These are phyloP conservation scores for Aphanomyces astaci DNA, from an alignment of 352 stramenopile species.

Conservation along the genomic window DNA sequence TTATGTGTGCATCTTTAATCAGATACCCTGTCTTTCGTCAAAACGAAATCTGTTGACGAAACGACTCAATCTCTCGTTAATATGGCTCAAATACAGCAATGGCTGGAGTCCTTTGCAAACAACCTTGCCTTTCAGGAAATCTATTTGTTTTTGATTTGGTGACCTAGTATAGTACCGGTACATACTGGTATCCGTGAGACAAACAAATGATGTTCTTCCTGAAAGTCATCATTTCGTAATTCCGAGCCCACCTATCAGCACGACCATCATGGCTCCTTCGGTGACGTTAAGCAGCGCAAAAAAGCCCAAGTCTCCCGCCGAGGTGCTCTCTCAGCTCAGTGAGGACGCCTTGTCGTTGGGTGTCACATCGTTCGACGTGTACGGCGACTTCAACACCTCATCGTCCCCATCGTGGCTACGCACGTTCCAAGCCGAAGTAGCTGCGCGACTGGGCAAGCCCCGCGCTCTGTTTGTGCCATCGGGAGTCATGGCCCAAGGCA, in stretches of 20 bases:
- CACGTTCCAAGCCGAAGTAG: conserved; percentile 26
- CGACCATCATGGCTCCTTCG: not conserved
- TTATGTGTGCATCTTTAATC: not conserved
- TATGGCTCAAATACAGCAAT: not conserved
- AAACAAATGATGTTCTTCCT: too few relatives aligned
- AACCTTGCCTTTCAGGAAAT: not conserved
- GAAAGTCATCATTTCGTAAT: too few relatives aligned
- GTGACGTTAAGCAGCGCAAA: not conserved
- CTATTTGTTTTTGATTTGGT: not conserved
- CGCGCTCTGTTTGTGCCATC: conserved; percentile 27
- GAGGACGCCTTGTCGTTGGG: not conserved
- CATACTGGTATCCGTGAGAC: too few relatives aligned
- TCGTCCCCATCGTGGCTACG: conserved; percentile 17
- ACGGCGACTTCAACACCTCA: conserved; percentile 21
- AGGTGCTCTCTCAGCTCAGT: not conserved
- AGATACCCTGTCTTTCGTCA: not conserved
- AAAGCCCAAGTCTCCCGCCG: not conserved
- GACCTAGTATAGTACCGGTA: not conserved
- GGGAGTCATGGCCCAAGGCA: conserved; percentile 29
- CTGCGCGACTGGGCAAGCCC: conserved; percentile 24
- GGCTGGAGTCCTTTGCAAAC: not conserved
- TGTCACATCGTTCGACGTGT: conserved; percentile 23
- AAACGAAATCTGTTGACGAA: not conserved
- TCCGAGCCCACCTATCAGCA: not conserved
- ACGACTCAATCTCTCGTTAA: not conserved